Evolutionary conservation across 164 flowering plant species (phyloP).

Genomic region (Macadamia tetraphylla): DNA sequence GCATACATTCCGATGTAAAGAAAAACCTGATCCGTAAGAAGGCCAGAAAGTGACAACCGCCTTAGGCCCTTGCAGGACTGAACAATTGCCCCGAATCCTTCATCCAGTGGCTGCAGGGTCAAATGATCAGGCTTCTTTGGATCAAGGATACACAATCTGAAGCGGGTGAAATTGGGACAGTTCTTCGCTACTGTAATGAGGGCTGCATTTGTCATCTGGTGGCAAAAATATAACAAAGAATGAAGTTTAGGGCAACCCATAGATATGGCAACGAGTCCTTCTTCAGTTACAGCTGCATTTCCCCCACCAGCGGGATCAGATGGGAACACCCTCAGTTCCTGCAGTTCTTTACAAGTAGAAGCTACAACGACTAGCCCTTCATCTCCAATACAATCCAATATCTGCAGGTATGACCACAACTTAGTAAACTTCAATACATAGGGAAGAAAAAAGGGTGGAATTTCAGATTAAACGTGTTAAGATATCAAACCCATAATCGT

Average conservation of each 20-base stretch:
- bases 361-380: conserved; percentile 75
- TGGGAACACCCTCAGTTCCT: conserved; percentile 82
- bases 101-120: conserved; percentile 69
- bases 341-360: conserved; percentile 66
- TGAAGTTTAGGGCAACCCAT: conserved; percentile 74
- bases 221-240: conserved; percentile 73
- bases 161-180: conserved; percentile 69
- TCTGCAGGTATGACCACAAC: conserved; percentile 32
- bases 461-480: conserved; percentile 1
- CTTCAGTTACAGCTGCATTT: conserved; percentile 60
- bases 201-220: conserved; percentile 90
- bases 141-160: conserved; percentile 70
- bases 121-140: conserved; percentile 59
- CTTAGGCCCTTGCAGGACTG: conserved; percentile 65
- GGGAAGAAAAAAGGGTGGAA: background rate
- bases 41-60: conserved; percentile 79
- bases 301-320: conserved; percentile 52
- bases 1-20: conserved; percentile 86
- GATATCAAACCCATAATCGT: conserved; percentile 65
- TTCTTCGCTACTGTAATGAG: conserved; percentile 70
- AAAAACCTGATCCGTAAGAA: conserved; percentile 74
- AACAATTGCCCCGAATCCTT: conserved; percentile 92
- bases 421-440: background rate
- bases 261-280: conserved; percentile 72
- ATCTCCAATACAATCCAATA: conserved; percentile 79